phyloP scores from a whole-genome alignment of 2,329 filamentous ascomycete species.

The Aspergillus ruber region DNA sequence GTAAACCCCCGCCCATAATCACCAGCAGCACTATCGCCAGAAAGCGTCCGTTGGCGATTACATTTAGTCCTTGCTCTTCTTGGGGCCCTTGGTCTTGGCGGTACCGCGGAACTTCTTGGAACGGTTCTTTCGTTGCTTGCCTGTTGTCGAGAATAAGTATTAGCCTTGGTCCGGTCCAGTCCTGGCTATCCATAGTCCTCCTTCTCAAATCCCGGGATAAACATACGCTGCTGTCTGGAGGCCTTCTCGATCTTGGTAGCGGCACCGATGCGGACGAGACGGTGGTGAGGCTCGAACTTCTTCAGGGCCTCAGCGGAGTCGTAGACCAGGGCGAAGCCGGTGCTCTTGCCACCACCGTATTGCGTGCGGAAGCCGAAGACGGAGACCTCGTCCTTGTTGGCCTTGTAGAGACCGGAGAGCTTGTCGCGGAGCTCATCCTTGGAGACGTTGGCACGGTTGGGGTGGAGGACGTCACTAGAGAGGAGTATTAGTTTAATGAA shows the following conservation, averaged over 20 bases:
- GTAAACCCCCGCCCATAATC: neutral
- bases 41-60: constrained; percentile 16
- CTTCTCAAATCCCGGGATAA: constrained; percentile 7
- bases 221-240: constrained; percentile 98
- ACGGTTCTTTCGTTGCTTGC: constrained; percentile 99
- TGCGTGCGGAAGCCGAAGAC: constrained; percentile 98
- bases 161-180: neutral
- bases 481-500: constrained; percentile 6
- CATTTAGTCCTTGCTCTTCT: constrained; percentile 80
- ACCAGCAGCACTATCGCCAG: constrained; percentile 16
- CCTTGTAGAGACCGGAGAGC: constrained; percentile 95
- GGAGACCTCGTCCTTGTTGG: constrained; percentile 92
- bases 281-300: constrained; percentile 99
- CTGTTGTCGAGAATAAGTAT: constrained; percentile 45
- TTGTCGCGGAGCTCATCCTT: constrained; percentile 97
- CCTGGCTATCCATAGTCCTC: neutral
- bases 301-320: constrained; percentile 97
- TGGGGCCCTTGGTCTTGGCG: constrained; percentile 95
- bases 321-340: constrained; percentile 97
- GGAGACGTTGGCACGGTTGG: constrained; percentile 95
- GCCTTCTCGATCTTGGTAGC: constrained; percentile 95
- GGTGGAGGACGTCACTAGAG: constrained; percentile 95
- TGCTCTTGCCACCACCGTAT: constrained; percentile 99
- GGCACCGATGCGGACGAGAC: constrained; percentile 86
- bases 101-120: constrained; percentile 97